Conservation (phyloP, 2,329 filamentous ascomycete species). For the Hypoxylon sp. region DNA sequence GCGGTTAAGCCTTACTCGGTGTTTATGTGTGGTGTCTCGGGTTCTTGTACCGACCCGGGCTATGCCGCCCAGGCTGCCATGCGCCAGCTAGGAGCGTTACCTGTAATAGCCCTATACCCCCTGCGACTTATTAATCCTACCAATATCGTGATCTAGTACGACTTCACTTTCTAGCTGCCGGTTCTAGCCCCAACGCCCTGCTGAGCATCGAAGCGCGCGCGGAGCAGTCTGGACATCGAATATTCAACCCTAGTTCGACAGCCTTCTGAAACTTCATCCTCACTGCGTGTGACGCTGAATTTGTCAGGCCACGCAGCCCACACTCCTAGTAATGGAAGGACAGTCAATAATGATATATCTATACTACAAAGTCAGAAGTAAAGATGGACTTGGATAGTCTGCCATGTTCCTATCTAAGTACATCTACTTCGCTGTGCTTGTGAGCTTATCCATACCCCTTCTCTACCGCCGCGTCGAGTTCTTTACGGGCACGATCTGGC, state of each 20-base stretch:
- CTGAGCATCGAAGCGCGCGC: no score
- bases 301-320: conserved; percentile 11
- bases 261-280: background rate
- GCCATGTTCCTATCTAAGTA: conserved; percentile 16
- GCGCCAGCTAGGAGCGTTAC: no score
- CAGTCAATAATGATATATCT: background rate
- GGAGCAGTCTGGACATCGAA: background rate
- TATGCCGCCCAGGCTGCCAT: no score
- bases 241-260: background rate
- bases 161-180: no score
- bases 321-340: background rate
- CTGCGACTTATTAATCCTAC: no score
- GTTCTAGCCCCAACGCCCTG: no score
- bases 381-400: background rate
- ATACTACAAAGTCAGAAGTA: background rate
- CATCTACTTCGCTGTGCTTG: conserved; percentile 32
- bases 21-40: no score
- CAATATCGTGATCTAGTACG: no score
- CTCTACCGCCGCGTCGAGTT: conserved; percentile 1
- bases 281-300: background rate
- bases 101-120: no score
- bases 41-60: no score
- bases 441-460: conserved; percentile 28
- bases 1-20: background rate
- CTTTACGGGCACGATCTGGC: background rate